These are phyloP conservation scores for Neurospora sp. DNA, from an alignment of 495 filamentous ascomycete genomes.

Conservation along the genomic window DNA sequence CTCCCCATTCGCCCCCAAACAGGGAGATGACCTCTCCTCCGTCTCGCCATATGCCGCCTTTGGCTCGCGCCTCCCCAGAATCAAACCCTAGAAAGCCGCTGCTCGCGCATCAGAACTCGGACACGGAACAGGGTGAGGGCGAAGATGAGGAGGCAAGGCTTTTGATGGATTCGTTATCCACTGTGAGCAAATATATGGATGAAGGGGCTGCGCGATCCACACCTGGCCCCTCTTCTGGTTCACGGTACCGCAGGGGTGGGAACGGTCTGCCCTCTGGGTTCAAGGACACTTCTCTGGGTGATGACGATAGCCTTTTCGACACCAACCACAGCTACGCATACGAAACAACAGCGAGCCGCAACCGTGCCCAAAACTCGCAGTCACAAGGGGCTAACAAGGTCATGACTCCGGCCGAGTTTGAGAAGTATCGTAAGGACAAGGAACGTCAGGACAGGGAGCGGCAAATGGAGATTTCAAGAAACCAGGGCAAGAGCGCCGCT, in stretches of 20 bases:
- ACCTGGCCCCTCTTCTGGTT: constrained; percentile 6
- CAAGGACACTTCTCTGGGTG: constrained; percentile 21
- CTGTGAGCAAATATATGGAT: constrained; percentile 34
- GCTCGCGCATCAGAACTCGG: constrained; percentile 35
- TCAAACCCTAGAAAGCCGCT: constrained; percentile 37
- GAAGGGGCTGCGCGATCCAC: constrained; percentile 6
- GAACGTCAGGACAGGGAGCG: constrained; percentile 68
- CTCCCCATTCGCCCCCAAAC: constrained; percentile 19
- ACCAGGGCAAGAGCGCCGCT: constrained; percentile 15
- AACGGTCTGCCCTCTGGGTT: constrained; percentile 11
- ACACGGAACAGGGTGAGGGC: constrained; percentile 27
- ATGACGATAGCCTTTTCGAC: constrained; percentile 39
- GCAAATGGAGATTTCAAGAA: constrained; percentile 19
- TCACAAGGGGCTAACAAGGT: constrained; percentile 51
- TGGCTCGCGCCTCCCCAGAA: constrained; percentile 21
- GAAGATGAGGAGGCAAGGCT: constrained; percentile 63
- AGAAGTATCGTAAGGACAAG: constrained; percentile 71
- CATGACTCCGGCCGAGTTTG: constrained; percentile 84
- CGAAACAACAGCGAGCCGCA: constrained; percentile 41
- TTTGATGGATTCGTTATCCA: constrained; percentile 50
- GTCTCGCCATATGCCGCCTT: constrained; percentile 21
- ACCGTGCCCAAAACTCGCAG: constrained; percentile 27
- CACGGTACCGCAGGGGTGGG: constrained; percentile 29
- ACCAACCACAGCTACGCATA: constrained; percentile 43
- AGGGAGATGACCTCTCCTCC: constrained; percentile 21